phyloP scores from a whole-genome alignment of 2,329 filamentous ascomycete genomes.

The Phaeoacremonium minimum region DNA sequence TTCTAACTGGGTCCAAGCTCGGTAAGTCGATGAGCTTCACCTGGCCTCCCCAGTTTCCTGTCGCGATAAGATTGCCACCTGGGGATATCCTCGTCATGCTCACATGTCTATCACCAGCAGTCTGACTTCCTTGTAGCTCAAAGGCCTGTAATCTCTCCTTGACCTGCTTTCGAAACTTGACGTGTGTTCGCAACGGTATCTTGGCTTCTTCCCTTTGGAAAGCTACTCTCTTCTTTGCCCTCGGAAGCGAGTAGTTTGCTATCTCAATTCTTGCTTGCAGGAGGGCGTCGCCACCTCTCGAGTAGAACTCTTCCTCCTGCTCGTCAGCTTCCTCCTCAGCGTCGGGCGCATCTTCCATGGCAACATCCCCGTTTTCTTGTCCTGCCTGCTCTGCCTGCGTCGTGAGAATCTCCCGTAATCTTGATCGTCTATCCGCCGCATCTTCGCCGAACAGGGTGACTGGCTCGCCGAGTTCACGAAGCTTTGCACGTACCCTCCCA shows the following conservation, averaged over 20 bases:
- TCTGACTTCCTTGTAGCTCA: slow-evolving; percentile 90
- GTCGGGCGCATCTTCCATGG: slow-evolving; percentile 53
- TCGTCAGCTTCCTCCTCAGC: slow-evolving; percentile 63
- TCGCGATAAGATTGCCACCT: slow-evolving; percentile 75
- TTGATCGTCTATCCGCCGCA: slow-evolving; percentile 77
- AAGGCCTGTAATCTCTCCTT: slow-evolving; percentile 80
- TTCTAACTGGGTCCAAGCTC: slow-evolving; percentile 70
- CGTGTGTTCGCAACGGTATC: slow-evolving; percentile 83
- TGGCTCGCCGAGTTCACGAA: slow-evolving; percentile 87
- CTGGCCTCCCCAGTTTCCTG: slow-evolving; percentile 89
- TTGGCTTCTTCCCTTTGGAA: slow-evolving; percentile 76
- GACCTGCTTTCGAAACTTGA: slow-evolving; percentile 85
- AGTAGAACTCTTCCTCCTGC: slow-evolving; percentile 93
- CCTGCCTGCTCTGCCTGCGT: slow-evolving; percentile 61
- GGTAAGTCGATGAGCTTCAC: slow-evolving; percentile 84
- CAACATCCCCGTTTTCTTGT: slow-evolving; percentile 50
- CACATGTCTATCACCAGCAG: slow-evolving; percentile 83
- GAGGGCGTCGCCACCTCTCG: slow-evolving; percentile 70
- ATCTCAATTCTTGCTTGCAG: slow-evolving; percentile 74
- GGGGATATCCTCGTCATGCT: slow-evolving; percentile 91
- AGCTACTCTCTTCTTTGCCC: slow-evolving; percentile 71
- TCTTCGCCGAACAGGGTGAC: slow-evolving; percentile 94
- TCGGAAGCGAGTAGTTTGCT: slow-evolving; percentile 76
- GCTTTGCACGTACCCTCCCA: slow-evolving; percentile 71
- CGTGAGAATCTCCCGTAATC: slow-evolving; percentile 76